phyloP scores from a whole-genome alignment of 208 protist species.

The Acanthamoeba healyi region DNA sequence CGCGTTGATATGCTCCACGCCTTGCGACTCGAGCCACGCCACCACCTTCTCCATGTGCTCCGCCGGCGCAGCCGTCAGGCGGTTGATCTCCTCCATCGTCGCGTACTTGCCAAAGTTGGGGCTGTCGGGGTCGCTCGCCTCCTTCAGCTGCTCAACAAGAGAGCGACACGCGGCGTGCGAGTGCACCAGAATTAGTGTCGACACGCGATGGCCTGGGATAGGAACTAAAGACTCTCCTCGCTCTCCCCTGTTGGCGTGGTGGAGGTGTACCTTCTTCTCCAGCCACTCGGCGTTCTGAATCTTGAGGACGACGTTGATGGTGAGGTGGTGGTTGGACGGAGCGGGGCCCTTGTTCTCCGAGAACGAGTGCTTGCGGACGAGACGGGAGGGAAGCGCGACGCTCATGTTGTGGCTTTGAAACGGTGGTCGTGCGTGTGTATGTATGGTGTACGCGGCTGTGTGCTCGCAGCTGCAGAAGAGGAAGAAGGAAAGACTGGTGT shows the following conservation, averaged over 20 bases:
- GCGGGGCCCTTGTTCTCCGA: slow-evolving; percentile 53
- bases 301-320: slow-evolving; percentile 58
- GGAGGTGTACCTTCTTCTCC: neutral
- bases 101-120: slow-evolving; percentile 45
- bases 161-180: neutral
- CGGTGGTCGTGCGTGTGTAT: neutral
- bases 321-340: slow-evolving; percentile 36
- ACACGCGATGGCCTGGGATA: neutral
- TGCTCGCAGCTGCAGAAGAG: neutral
- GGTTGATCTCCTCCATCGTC: slow-evolving; percentile 57
- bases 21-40: slow-evolving; percentile 30
- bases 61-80: neutral
- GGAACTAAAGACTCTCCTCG: too few relatives aligned
- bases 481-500: too few relatives aligned
- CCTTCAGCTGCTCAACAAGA: neutral
- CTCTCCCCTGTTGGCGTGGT: too few relatives aligned
- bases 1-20: slow-evolving; percentile 21
- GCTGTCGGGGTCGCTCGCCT: slow-evolving; percentile 55
- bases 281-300: slow-evolving; percentile 51
- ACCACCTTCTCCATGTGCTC: slow-evolving; percentile 58
- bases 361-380: slow-evolving; percentile 63
- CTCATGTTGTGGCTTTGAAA: neutral
- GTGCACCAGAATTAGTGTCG: neutral
- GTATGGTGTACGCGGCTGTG: too few relatives aligned
- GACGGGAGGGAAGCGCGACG: slow-evolving; percentile 13